phyloP scores from a whole-genome alignment of 345 rosid genomes.

The Combretum micranthum region DNA sequence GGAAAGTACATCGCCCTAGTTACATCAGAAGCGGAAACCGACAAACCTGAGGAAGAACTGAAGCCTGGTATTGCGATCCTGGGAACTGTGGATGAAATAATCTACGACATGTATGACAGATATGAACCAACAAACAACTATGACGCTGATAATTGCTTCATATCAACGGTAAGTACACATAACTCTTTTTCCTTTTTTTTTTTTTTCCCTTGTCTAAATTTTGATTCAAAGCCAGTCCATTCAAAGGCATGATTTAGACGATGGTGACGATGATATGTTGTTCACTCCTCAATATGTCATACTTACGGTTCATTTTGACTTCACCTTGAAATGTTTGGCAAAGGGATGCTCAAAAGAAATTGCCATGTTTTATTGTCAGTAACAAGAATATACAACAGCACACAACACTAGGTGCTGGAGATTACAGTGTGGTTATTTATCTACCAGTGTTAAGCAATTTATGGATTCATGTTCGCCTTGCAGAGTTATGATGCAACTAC shows the following conservation, averaged over 20 bases:
- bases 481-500: slow-evolving; percentile 88
- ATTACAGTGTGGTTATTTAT: too few relatives aligned
- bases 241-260: too few relatives aligned
- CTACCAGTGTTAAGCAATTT: too few relatives aligned
- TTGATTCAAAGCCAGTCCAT: background rate
- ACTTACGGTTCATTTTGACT: too few relatives aligned
- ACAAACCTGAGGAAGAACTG: slow-evolving; percentile 65
- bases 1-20: slow-evolving; percentile 92
- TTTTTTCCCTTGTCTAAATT: background rate
- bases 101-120: slow-evolving; percentile 79
- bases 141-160: slow-evolving; percentile 61
- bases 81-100: slow-evolving; percentile 72
- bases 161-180: slow-evolving; percentile 55
- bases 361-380: too few relatives aligned
- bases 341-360: too few relatives aligned
- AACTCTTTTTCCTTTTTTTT: background rate
- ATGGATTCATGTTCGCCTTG: background rate
- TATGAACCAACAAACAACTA: slow-evolving; percentile 51
- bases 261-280: too few relatives aligned
- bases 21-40: slow-evolving; percentile 88
- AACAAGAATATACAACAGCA: background rate
- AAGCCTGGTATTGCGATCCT: slow-evolving; percentile 80
- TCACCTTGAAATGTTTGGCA: too few relatives aligned
- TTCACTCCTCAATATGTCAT: too few relatives aligned
- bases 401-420: background rate